Conservation (phyloP, 2,329 filamentous ascomycete genomes). For the Pseudogymnoascus sp. region DNA sequence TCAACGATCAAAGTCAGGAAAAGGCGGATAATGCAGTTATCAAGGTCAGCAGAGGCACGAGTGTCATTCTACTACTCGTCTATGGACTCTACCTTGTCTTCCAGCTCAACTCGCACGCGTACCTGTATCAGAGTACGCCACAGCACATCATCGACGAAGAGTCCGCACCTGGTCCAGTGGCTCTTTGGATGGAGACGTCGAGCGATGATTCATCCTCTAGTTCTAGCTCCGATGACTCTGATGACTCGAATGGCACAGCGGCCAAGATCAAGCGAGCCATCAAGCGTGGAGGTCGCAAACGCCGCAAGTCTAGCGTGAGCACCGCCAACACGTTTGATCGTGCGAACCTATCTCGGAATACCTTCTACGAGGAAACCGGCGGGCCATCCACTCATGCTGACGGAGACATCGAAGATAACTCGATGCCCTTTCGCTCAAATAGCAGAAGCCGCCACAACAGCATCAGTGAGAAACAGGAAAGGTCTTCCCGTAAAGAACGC, state of each 20-base stretch:
- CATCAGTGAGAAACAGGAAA: conserved; percentile 10
- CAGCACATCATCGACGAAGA: conserved; percentile 91
- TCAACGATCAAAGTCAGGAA: conserved; percentile 42
- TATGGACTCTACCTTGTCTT: conserved; percentile 81
- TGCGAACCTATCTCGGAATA: conserved; percentile 9
- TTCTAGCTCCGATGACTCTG: conserved; percentile 62
- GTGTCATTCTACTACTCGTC: conserved; percentile 72
- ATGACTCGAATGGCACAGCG: conserved; percentile 62
- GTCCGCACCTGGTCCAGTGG: conserved; percentile 74
- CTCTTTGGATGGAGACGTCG: conserved; percentile 71
- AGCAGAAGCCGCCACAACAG: conserved; percentile 22
- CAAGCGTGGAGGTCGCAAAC: conserved; percentile 48
- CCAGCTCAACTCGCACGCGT: conserved; percentile 84
- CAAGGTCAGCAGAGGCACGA: conserved; percentile 82
- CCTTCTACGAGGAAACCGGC: conserved; percentile 12
- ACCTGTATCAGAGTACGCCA: conserved; percentile 86
- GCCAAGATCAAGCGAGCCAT: conserved; percentile 71
- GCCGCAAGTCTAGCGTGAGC: conserved; percentile 62
- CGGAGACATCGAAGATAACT: not conserved
- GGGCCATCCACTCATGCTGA: not conserved
- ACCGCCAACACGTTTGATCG: conserved; percentile 7
- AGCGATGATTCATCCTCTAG: conserved; percentile 51
- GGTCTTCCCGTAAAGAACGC: conserved; percentile 24
- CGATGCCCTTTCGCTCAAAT: not conserved
- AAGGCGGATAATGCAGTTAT: conserved; percentile 64